Evolutionary conservation across 306 rosid genomes (phyloP).

Genomic region (Dryas alaskensis): DNA sequence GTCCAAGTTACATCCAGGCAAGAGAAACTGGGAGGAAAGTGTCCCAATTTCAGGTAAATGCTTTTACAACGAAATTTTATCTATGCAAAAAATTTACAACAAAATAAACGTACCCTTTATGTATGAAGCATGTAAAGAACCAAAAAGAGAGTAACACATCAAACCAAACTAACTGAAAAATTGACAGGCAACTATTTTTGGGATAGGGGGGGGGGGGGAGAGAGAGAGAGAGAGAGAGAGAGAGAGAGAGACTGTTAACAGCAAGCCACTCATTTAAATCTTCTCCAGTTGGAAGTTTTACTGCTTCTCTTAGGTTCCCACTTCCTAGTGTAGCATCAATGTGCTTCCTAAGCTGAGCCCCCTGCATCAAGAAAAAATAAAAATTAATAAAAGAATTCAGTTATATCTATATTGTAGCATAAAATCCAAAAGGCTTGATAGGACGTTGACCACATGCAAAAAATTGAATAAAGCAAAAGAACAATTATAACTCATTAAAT

Average conservation of each 20-base stretch:
- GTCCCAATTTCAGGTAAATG: neutral
- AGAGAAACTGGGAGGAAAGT: neutral
- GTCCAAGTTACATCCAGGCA: neutral
- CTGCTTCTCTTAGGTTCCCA: conserved; percentile 99
- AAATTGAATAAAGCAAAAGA: too few relatives aligned
- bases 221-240: conserved; percentile 19
- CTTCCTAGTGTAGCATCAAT: conserved; percentile 98
- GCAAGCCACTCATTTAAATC: conserved; percentile 99
- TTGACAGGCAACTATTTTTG: neutral
- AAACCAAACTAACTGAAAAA: neutral
- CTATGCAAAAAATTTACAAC: neutral
- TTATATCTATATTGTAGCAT: neutral
- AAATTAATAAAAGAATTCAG: conserved; percentile 6
- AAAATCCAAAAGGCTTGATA: neutral
- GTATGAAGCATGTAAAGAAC: neutral
- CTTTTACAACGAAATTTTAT: neutral
- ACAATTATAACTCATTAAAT: neutral
- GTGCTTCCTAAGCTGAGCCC: conserved; percentile 96
- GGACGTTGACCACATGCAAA: too few relatives aligned
- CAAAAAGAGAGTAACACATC: neutral
- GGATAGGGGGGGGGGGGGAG: neutral
- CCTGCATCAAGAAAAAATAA: conserved; percentile 50
- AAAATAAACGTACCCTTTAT: neutral
- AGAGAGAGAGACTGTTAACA: conserved; percentile 70
- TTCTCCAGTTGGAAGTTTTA: conserved; percentile 98